Conservation (phyloP, 2,329 filamentous ascomycete genomes). For the Cladosporium austrohemisphaericum region DNA sequence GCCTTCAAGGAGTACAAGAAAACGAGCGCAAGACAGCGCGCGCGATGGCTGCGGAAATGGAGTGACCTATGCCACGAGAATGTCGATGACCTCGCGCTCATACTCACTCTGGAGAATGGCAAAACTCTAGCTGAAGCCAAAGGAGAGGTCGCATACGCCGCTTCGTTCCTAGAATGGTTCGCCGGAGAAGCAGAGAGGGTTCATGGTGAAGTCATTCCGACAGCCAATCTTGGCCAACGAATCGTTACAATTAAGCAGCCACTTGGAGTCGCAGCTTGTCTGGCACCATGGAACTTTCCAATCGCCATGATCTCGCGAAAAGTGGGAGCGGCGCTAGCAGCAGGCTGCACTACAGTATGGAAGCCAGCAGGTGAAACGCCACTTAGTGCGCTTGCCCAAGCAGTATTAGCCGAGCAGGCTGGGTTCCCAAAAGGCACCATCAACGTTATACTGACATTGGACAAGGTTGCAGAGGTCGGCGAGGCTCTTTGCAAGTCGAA, state of each 20-base stretch:
- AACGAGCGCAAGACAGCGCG: conserved; percentile 24
- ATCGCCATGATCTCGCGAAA: conserved; percentile 39
- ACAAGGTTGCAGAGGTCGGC: conserved; percentile 23
- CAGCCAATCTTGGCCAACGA: conserved; percentile 21
- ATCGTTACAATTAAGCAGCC: conserved; percentile 30
- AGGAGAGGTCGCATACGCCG: conserved; percentile 31
- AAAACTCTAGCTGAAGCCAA: conserved; percentile 30
- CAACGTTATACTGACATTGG: conserved; percentile 26
- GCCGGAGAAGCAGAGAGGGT: conserved; percentile 26
- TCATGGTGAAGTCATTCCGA: conserved; percentile 22
- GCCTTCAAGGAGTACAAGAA: conserved; percentile 25
- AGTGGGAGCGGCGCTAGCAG: conserved; percentile 31
- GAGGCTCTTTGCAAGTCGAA: conserved; percentile 22
- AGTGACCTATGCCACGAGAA: conserved; percentile 28
- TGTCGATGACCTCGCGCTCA: conserved; percentile 29
- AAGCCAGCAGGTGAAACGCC: conserved; percentile 34
- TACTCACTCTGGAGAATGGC: conserved; percentile 34
- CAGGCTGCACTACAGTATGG: conserved; percentile 32
- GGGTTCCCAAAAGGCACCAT: conserved; percentile 28
- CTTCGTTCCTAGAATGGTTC: conserved; percentile 33
- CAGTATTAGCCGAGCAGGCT: conserved; percentile 28
- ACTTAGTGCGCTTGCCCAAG: conserved; percentile 26
- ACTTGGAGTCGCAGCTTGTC: conserved; percentile 26
- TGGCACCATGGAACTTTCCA: conserved; percentile 33
- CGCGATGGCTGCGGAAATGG: conserved; percentile 29